Percentiles rank a stretch among this genome's conserved stretches.
Conservation (phyloP, 352 stramenopile genomes). For the Aphanomyces astaci region DNA sequence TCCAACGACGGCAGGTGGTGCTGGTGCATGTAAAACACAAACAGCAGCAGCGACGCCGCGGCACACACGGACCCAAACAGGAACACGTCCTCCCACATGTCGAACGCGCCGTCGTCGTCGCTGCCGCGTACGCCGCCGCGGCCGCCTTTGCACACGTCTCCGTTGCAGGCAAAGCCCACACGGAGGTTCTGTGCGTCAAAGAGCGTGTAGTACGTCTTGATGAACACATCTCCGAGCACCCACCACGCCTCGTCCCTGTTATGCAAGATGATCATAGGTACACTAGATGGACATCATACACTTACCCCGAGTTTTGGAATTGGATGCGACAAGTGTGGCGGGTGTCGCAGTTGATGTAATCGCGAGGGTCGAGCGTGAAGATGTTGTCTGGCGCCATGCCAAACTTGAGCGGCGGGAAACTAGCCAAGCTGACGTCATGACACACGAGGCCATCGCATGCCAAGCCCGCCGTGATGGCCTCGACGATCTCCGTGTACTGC, state of each 20-base stretch:
- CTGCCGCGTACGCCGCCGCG: slow-evolving; percentile 54
- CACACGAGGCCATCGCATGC: slow-evolving; percentile 66
- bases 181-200: slow-evolving; percentile 85
- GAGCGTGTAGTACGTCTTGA: slow-evolving; percentile 89
- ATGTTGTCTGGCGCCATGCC: slow-evolving; percentile 80
- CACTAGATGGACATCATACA: neutral
- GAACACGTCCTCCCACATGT: slow-evolving; percentile 55
- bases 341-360: slow-evolving; percentile 72
- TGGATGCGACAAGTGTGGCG: slow-evolving; percentile 72
- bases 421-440: slow-evolving; percentile 34
- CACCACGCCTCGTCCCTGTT: slow-evolving; percentile 56
- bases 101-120: slow-evolving; percentile 28
- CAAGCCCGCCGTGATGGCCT: slow-evolving; percentile 48
- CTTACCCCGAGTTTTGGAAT: slow-evolving; percentile 41
- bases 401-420: slow-evolving; percentile 67
- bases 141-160: slow-evolving; percentile 67
- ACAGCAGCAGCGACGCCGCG: slow-evolving; percentile 66
- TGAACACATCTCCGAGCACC: slow-evolving; percentile 86
- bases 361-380: slow-evolving; percentile 65
- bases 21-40: slow-evolving; percentile 76
- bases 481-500: slow-evolving; percentile 55
- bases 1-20: slow-evolving; percentile 40
- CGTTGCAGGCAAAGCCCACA: slow-evolving; percentile 79
- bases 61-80: slow-evolving; percentile 61
- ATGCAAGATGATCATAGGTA: neutral